These are phyloP conservation scores for Ricinus communis DNA, from an alignment of 345 rosid species.

Conservation along the genomic window DNA sequence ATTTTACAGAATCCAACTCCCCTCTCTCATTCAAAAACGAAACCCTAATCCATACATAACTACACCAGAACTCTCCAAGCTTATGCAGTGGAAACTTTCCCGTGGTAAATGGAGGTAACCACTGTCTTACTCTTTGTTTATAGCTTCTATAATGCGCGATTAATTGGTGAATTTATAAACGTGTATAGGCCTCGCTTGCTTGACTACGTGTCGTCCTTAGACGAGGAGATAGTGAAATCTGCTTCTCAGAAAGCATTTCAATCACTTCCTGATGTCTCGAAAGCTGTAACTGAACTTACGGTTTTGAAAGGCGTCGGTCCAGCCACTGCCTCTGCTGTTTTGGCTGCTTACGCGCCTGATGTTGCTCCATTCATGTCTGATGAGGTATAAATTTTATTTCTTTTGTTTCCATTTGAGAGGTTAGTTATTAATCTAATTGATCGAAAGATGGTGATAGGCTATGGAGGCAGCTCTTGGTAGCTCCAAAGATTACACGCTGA, in stretches of 20 bases:
- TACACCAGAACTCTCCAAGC: slow-evolving; percentile 71
- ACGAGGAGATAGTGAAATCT: slow-evolving; percentile 59
- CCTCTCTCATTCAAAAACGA: slow-evolving; percentile 57
- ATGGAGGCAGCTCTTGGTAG: slow-evolving; percentile 69
- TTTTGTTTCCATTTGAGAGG: background rate
- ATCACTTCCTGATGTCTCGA: slow-evolving; percentile 69
- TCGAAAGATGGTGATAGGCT: slow-evolving; percentile 46
- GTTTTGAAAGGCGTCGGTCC: slow-evolving; percentile 90
- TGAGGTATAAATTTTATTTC: slow-evolving; percentile 49
- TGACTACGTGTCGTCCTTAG: slow-evolving; percentile 66
- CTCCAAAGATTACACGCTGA: slow-evolving; percentile 74
- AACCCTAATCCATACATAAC: slow-evolving; percentile 80
- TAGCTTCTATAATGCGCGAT: too few relatives aligned
- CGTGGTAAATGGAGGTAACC: slow-evolving; percentile 89
- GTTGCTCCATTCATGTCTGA: slow-evolving; percentile 86
- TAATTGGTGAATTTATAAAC: too few relatives aligned
- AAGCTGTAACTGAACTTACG: slow-evolving; percentile 68
- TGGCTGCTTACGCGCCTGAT: slow-evolving; percentile 84
- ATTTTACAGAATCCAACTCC: slow-evolving; percentile 65
- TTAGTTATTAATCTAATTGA: background rate
- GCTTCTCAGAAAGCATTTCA: slow-evolving; percentile 73
- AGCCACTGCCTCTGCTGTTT: slow-evolving; percentile 84
- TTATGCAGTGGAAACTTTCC: slow-evolving; percentile 91
- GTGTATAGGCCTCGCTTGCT: slow-evolving; percentile 70
- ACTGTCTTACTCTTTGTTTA: too few relatives aligned